Evolutionary conservation across 2,329 filamentous ascomycete genomes (phyloP), one percentile per base, ranked within the genome.

Genomic region (Hymenoscyphus repandus): DNA sequence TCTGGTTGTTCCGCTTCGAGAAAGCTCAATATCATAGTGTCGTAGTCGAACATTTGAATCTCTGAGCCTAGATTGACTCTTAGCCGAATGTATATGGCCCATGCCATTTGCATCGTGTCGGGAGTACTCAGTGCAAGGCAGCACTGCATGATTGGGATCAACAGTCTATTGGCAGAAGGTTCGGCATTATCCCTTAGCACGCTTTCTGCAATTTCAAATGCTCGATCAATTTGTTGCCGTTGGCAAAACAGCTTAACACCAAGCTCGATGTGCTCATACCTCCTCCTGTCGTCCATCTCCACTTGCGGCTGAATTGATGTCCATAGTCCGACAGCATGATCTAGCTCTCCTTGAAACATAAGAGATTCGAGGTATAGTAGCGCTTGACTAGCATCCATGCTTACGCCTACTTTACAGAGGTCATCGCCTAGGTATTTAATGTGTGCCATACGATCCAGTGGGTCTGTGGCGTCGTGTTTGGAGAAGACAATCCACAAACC

Each of bases 31-130:
- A 86, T 83, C 33, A 91, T 77, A 53, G 78, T 73, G 65, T 95
- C 90, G 60, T 91, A 95, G 63, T 95, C 86, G 15, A 81, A 71
- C 62, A 91, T 82, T 2, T 74, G 78, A 70, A 90, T 85, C 1
- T 74, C 68, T 20, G 74, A 64, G 1, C 78, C 81, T 2, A 90
- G 72, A 5, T 78, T 74, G 22, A 74, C 70, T 53, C 83, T 82
- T 58, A 95, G 73, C 46, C 76, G 74, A 34, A 81, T 69, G 66
- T 92, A 93, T 1, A 80, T 66, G 20, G 75, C 69, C 81, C 86
- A 92, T 0, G 88, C 88, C 55, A 75, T 74, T 15, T 77, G 68
- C 64, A 72, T 43, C 65, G 75, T 66, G 2, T 72, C 71, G 4
- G 75, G 63, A 11, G 78, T 72, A 37, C 72, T 74, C 1, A 81